These are phyloP conservation scores for Handroanthus guayacan DNA, from an alignment of 257 asterid genomes.

Conservation along the genomic window DNA sequence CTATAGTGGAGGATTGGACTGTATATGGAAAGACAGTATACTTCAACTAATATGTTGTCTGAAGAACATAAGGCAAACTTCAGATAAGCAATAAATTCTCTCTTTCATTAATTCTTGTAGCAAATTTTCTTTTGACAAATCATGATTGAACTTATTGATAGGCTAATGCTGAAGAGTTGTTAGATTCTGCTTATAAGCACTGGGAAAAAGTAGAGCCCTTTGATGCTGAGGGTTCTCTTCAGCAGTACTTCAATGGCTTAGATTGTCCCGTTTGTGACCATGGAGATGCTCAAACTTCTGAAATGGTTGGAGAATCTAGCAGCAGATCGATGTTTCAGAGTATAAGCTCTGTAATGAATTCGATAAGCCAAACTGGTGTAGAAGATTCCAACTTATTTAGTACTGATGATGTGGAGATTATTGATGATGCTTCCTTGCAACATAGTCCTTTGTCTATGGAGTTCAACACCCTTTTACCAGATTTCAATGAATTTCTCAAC, in stretches of 20 bases:
- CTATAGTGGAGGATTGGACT: too few species aligned
- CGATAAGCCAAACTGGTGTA: neutral
- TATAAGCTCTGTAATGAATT: slow-evolving; percentile 3
- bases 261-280: neutral
- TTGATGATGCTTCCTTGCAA: neutral
- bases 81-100: slow-evolving; percentile 2
- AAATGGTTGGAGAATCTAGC: slow-evolving; percentile 11
- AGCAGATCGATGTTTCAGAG: neutral
- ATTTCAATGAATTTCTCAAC: neutral
- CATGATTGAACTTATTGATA: slow-evolving; percentile 28
- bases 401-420: slow-evolving; percentile 1
- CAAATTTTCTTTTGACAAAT: neutral
- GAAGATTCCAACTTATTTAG: neutral
- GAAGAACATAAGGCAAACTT: slow-evolving; percentile 53
- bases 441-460: neutral
- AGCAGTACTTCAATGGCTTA: slow-evolving; percentile 22
- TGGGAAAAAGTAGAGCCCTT: slow-evolving; percentile 36
- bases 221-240: slow-evolving; percentile 41
- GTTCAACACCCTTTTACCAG: neutral
- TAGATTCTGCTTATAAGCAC: slow-evolving; percentile 46
- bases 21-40: slow-evolving; percentile 30
- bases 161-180: slow-evolving; percentile 47
- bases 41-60: slow-evolving; percentile 33
- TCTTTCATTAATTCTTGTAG: neutral
- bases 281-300: neutral